Base-by-base conservation (phyloP, 2,329 filamentous ascomycete species). In the Claviceps pazoutovae region DNA sequence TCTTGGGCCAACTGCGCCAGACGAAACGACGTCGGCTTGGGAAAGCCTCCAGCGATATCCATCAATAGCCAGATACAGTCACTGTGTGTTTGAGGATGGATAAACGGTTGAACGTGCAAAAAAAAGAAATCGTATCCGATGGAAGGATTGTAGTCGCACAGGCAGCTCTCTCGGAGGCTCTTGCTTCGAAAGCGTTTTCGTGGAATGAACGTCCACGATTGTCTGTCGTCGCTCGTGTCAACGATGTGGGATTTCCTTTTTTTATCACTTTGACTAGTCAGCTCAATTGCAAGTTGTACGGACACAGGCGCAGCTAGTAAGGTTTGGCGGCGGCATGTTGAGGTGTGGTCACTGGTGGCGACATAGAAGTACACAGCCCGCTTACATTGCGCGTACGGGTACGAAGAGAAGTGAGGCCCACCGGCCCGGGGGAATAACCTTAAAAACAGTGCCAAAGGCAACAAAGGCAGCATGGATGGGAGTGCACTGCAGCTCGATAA, bases 21-120 rank as follows among this genome's bases (percentile, higher is more conserved):
- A 56, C 74, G 71, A 56, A 71, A 71, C 47, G 74, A 73, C 51
- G 68, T 66, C 55, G 73, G 72, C 56, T 68, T 67, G 46, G 68
- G 61, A 51, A 66, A 62, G 52, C 63, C 60, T 52, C 61, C 60
- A 58, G 67, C 66, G 51, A 62, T 65, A 67, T 62, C 66, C 68
- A 70, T 70, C 53, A 55, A 54, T 37, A 21, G 44, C 3, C 46
- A 26, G 14, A 19, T 36, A 14, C 3, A 37, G 34, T 23, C 19
- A 39, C 30, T 11, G 30, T 26, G 19, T 19, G 46, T 37, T 9
- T 7, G 46, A 6, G 5, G n/a, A 26, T 21, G 37, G 16, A 4
- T 34, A n/a, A 21, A 46, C 9, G 5, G 19, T 34, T 34, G 5
- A 3, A 8, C 9, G 14, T 34, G 30, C 30, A 4, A 48, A 19